Percentiles rank a stretch among this genome's conserved stretches.
These are phyloP conservation scores for Lineolata rhizophorae DNA, from an alignment of 495 filamentous ascomycete genomes.

Conservation along the genomic window DNA sequence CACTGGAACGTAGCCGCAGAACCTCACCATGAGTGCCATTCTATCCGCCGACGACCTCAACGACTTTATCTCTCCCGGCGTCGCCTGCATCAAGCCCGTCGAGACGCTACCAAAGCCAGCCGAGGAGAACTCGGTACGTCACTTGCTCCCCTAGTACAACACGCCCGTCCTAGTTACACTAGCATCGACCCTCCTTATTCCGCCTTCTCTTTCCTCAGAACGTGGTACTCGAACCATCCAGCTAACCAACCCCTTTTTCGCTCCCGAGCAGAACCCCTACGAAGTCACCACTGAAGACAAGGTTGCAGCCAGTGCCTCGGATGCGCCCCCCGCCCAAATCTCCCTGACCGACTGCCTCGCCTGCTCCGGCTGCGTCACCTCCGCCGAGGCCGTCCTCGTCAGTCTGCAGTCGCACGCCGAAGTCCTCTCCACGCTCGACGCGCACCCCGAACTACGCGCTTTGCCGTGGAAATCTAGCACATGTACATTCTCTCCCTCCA, in stretches of 20 bases:
- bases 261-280: conserved; percentile 35
- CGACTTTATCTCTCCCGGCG: conserved; percentile 94
- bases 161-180: too few species aligned
- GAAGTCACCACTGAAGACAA: conserved; percentile 88
- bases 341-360: conserved; percentile 94
- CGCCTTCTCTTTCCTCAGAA: too few species aligned
- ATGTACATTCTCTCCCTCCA: too few species aligned
- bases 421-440: conserved; percentile 62
- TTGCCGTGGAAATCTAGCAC: too few species aligned
- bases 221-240: too few species aligned
- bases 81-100: conserved; percentile 94
- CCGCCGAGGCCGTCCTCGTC: conserved; percentile 85
- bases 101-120: conserved; percentile 62
- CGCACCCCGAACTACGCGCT: conserved; percentile 26
- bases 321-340: conserved; percentile 57
- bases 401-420: conserved; percentile 81
- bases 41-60: conserved; percentile 92
- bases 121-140: conserved; percentile 8
- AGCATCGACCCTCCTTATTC: too few species aligned
- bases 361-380: conserved; percentile 94
- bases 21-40: conserved; percentile 67
- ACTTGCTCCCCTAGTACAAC: conserved; percentile 6
- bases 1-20: too few species aligned
- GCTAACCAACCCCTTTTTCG: too few species aligned
- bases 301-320: conserved; percentile 30